Base-by-base conservation (phyloP, 2,329 filamentous ascomycete genomes). In the Aureobasidium sp. region DNA sequence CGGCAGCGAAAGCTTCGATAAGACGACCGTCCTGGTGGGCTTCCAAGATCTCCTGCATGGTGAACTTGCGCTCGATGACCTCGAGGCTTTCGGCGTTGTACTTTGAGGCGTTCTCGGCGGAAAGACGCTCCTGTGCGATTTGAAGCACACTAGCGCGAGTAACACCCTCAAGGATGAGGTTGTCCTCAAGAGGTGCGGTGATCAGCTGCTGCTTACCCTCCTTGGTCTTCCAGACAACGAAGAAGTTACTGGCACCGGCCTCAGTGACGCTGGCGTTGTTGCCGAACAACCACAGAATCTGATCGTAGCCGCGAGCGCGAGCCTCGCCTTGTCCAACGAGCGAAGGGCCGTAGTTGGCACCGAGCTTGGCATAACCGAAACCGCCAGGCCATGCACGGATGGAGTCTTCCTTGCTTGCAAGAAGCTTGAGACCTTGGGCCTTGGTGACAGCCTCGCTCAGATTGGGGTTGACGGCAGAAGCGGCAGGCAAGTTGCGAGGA, bases 231-330 rank as follows among this genome's bases (percentile, higher is more conserved):
- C 88, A 91, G 13, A 96, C 79, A 8, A 96, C 80, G 71, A 97
- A 96, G 78, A 96, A 96, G 77, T 97, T 97, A 70, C 86, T 90
- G 13, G 91, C 92, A 5, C 92, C 92, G 2, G 92, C 92, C 78
- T 97, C 92, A 2, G 92, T 97, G 66, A 95, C 91, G 71, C 85
- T 84, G 58, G 84, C 84, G 68, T 93, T 82, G 44, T 84, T 75
- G 1, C 91, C 91, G 70, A 96, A 94, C 56, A 97, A 82, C 92
- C 92, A 97, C n/a, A 97, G 82, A 62, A 97, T 88, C 80, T 97
- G 93, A 71, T 93, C 84, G 76, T 86, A 97, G 0, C 93, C 92
- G 44, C 83, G 77, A 12, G 78, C 78, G 62, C 86, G 79, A 3
- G 92, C 92, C 74, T 92, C 88, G 20, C 82, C 82, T 53, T 91